phyloP scores from a whole-genome alignment of 2,329 filamentous ascomycete genomes.

The Arthrobotrys sphaeroides region DNA sequence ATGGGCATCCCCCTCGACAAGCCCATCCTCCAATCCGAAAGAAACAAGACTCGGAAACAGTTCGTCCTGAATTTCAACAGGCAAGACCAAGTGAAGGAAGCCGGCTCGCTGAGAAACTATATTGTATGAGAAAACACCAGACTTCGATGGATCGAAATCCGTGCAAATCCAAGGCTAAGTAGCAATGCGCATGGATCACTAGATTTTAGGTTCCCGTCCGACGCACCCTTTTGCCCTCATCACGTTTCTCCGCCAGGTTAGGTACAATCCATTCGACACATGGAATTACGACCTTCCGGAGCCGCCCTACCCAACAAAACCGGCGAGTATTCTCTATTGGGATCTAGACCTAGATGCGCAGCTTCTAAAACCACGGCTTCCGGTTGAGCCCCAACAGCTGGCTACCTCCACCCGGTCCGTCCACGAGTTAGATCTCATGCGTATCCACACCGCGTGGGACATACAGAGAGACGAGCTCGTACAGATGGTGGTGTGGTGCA shows the following conservation, averaged over 20 bases:
- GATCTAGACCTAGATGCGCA: conserved; percentile 24
- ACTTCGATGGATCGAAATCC: background rate
- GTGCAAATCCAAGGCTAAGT: background rate
- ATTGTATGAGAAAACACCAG: conserved; percentile 14
- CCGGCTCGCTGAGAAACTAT: conserved; percentile 46
- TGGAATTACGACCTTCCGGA: conserved; percentile 34
- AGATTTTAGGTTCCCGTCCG: conserved; percentile 44
- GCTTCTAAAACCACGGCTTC: conserved; percentile 20
- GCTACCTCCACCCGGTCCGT: background rate
- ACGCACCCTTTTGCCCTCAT: conserved; percentile 32
- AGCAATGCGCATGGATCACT: background rate
- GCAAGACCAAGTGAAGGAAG: conserved; percentile 31
- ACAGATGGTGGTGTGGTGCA: conserved; percentile 28
- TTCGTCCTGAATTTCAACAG: conserved; percentile 37
- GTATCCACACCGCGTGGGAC: conserved; percentile 36
- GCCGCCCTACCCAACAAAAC: conserved; percentile 18
- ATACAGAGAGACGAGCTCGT: conserved; percentile 40
- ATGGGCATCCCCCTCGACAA: conserved; percentile 16
- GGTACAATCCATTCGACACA: conserved; percentile 23
- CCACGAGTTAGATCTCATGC: conserved; percentile 29
- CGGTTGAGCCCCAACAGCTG: background rate
- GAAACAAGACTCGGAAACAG: background rate
- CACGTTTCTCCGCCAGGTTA: conserved; percentile 32
- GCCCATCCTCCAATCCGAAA: background rate
- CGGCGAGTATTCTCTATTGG: conserved; percentile 41